Base-by-base conservation (phyloP, 1,284 basidiomycete genomes). In the Boletellus sp. region DNA sequence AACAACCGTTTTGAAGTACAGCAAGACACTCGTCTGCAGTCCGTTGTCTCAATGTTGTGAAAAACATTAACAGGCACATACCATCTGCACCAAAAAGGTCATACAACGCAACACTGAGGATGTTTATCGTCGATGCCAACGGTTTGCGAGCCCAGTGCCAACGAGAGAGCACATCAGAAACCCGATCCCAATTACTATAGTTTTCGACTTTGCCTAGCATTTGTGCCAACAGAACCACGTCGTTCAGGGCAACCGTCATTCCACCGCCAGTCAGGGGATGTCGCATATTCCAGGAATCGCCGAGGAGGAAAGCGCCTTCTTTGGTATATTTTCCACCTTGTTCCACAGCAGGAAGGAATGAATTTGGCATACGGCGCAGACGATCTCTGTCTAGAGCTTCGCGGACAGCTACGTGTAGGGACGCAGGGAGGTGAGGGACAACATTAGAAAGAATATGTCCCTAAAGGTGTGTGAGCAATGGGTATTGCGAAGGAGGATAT, bases 251-350 rank as follows among this genome's bases (percentile, higher is more conserved):
- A 40, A 96, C 93, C 1, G 92, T 94, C 94, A 97, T 97, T 7
- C 94, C 94, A 18, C 93, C 96, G 11, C 97, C 97, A 0, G 96
- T 99, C 12, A 99, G 78, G 0, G 97, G 96, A 71, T 99, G 97
- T 1, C 97, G 89, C 95, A 99, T 99, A 69, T 99, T 99, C 89
- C 94, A 96, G 1, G 96, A 87, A 69, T 99, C 97, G 5, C 97
- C 97, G 38, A 97, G 78, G 51, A 99, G 81, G 57, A 99, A 78
- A 8, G 86, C 86, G 19, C 95, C 94, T 49, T 83, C 76, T 55
- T 85, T 87, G 11, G 76, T 72, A 32, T 69, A 63, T 12, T 64
- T 61, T 3, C 71, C 70, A 50, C 90, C 91, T 67, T 98, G 97
- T 64, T 89, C 79, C 16, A 86, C 78, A 0, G 95, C 77, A 0